A percentile compares a stretch with the other conserved stretches of the same genome.
Conservation (phyloP, 2,329 filamentous ascomycete genomes). For the Colletotrichum ledebouriae region DNA sequence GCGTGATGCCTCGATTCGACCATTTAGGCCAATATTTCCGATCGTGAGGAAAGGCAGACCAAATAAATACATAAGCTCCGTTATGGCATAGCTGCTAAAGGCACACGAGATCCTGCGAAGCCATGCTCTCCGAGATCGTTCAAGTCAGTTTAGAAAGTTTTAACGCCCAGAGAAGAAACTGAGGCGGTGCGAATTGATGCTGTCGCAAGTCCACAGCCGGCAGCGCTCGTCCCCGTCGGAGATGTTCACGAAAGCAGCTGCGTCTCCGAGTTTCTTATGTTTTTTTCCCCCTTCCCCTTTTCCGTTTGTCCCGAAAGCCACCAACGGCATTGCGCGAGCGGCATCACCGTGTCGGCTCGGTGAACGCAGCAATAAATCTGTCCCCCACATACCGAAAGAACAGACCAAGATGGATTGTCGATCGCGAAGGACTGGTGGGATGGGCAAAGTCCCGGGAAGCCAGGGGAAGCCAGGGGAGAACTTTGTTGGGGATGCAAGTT, state of each 20-base stretch:
- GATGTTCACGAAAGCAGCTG: not conserved
- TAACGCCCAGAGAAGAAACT: not conserved
- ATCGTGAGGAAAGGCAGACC: too few relatives aligned
- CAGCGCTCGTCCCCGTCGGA: constrained; percentile 5
- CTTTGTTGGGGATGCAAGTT: not conserved
- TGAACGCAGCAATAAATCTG: not conserved
- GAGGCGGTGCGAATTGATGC: not conserved
- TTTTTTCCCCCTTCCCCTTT: too few relatives aligned
- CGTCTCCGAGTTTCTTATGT: not conserved
- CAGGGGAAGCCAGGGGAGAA: not conserved
- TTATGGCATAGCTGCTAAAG: too few relatives aligned
- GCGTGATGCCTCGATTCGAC: not conserved
- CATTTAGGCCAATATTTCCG: not conserved
- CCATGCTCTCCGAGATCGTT: not conserved
- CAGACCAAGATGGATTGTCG: not conserved
- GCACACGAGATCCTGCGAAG: not conserved
- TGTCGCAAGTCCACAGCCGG: not conserved
- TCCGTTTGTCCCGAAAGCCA: too few relatives aligned
- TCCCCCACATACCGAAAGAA: not conserved
- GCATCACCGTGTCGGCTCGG: not conserved
- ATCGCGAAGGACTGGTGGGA: not conserved
- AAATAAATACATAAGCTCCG: too few relatives aligned
- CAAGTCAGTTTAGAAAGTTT: not conserved
- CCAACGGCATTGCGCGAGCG: not conserved
- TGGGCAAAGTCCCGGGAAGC: constrained; percentile 16